Evolutionary conservation across 768 basidiomycete species (phyloP), one percentile per base, ranked within the genome.

Genomic region (Ramaria sp.): DNA sequence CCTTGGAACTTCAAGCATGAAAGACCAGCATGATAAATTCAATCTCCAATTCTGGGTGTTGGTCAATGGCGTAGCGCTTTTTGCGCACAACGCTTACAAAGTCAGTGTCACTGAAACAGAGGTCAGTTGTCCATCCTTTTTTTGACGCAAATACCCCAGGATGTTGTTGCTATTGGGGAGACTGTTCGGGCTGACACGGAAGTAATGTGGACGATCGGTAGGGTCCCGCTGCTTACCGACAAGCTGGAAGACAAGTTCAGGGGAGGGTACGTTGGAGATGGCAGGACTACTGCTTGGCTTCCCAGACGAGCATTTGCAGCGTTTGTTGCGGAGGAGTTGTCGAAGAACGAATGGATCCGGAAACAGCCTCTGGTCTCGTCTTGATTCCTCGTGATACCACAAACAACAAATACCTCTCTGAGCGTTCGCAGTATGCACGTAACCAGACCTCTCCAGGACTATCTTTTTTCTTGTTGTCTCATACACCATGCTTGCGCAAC

Each of bases 181-280:
- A 70, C 67, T 13, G 70, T 86, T 34, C 71, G 78, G 10, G 66
- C 64, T 13, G 67, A 76, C 56, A 69, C 68, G 0, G 71, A 75
- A 18, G 60, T 85, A 16, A 76, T 81, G 22, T 88, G 83, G 82
- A 88, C 83, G 6, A 77, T 87, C 43, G 79, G 73, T 28, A 71
- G 86, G 32, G 83, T 88, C 1, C 85, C 85, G 0, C 50, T 85
- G 24, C 62, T 88, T 61, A 81, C 73, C 41, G 72, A 78, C 57
- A 67, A 71, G 3, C 62, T 71, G 24, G 69, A 68, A 13, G 76
- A 67, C 58, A 70, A 70, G 0, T 70, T 78, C 30, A 63, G 77
- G 3, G 80, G 75, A 27, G 86, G 86, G 2, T 85, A 86, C 61
- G 67, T 83, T 5, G 85, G 86, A 2, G 85, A 88, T 58, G 76